Evolutionary conservation across 177 flowering plant genomes (phyloP).

Genomic region (Vitis hybrid): DNA sequence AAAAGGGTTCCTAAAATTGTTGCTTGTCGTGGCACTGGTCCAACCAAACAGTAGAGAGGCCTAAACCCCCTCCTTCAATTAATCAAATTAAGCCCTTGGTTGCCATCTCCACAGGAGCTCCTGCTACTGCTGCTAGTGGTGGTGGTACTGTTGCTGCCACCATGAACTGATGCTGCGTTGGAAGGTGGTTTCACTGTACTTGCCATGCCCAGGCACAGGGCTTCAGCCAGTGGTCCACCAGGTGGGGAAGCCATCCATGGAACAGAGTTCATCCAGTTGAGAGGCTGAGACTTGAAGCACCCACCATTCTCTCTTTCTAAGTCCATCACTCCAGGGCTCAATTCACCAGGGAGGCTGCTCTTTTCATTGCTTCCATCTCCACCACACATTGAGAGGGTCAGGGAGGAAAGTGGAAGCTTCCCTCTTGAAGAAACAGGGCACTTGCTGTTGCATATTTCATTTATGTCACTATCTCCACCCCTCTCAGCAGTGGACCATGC

Average conservation of each 20-base stretch:
- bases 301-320: conserved; percentile 15
- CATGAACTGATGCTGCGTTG: conserved; percentile 21
- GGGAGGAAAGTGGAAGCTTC: conserved; percentile 38
- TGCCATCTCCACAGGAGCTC: conserved; percentile 30
- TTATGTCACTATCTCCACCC: conserved; percentile 5
- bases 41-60: neutral
- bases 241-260: conserved; percentile 51
- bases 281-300: conserved; percentile 23
- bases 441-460: conserved; percentile 13
- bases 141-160: conserved; percentile 16
- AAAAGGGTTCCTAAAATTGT: neutral
- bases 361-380: conserved; percentile 26
- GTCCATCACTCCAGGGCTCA: conserved; percentile 31
- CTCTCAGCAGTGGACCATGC: conserved; percentile 50
- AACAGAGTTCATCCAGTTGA: conserved; percentile 41
- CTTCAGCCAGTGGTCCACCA: conserved; percentile 85
- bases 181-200: conserved; percentile 13
- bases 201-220: conserved; percentile 44
- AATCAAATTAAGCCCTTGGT: conserved; percentile 28
- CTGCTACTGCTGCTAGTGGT: conserved; percentile 20
- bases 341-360: conserved; percentile 8
- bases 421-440: conserved; percentile 14
- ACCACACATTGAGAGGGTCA: conserved; percentile 55
- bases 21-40: neutral
- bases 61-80: conserved; percentile 3